Conservation (phyloP, 306 rosid species). For the Cucurbita pepo region DNA sequence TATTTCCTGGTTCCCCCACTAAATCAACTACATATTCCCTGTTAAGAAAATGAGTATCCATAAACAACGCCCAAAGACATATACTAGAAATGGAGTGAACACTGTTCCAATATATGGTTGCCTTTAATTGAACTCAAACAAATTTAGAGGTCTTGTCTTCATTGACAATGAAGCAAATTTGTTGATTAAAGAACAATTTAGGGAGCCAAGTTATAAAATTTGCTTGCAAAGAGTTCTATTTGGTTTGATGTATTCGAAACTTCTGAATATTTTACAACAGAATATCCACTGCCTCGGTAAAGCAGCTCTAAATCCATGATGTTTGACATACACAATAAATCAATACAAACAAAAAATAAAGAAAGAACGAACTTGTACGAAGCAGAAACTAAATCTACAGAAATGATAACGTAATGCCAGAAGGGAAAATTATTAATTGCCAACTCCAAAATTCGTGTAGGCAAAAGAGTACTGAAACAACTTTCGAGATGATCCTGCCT, state of each 20-base stretch:
- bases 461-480: neutral
- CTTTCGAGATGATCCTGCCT: neutral
- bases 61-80: neutral
- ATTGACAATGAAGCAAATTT: neutral
- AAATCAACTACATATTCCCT: conserved; percentile 97
- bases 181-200: neutral
- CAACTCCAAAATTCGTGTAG: neutral
- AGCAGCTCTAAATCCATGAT: neutral
- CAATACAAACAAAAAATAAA: neutral
- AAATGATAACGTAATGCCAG: neutral
- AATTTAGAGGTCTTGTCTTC: neutral
- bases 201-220: neutral
- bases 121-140: neutral
- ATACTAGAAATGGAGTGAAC: neutral
- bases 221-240: neutral
- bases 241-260: neutral
- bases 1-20: conserved; percentile 92
- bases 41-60: conserved; percentile 6
- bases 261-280: neutral
- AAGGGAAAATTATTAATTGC: neutral
- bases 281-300: neutral
- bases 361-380: neutral
- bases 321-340: neutral
- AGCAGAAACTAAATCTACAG: neutral
- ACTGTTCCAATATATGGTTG: neutral